Conservation (phyloP, 495 filamentous ascomycete genomes). For the Jackrogersella minutella region DNA sequence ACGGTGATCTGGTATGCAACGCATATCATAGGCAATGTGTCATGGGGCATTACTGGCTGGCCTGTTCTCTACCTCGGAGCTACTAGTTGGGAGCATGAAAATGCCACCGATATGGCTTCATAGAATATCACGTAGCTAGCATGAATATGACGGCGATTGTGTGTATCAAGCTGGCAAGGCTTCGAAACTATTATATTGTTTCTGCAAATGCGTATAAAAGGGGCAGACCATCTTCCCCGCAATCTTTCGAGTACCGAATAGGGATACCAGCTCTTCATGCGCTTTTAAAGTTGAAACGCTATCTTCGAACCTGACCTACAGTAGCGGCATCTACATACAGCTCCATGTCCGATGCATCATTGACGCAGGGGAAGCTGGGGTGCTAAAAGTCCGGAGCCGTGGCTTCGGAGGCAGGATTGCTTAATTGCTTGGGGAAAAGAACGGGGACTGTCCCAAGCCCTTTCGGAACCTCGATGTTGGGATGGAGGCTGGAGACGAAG, state of each 20-base stretch:
- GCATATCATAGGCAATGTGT: not conserved
- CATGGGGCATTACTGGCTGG: not conserved
- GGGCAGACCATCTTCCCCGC: conserved; percentile 1
- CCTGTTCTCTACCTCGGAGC: not conserved
- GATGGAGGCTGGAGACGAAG: conserved; percentile 3
- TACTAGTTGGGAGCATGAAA: not conserved
- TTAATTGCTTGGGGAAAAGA: conserved; percentile 1
- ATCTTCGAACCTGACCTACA: not conserved
- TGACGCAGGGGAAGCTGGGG: not conserved
- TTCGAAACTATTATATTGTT: conserved; percentile 16
- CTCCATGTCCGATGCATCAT: conserved; percentile 12
- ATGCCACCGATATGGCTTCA: not conserved
- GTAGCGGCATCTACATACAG: conserved; percentile 3
- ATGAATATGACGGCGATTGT: conserved; percentile 12
- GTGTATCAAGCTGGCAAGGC: conserved; percentile 15
- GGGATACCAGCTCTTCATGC: conserved; percentile 8
- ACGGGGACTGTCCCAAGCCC: not conserved
- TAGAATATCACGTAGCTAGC: not conserved
- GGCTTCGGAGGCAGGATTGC: conserved; percentile 17
- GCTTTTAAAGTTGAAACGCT: conserved; percentile 11
- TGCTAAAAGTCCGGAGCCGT: not conserved
- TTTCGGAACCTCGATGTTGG: too few relatives aligned
- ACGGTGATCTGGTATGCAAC: conserved; percentile 8
- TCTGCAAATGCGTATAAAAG: not conserved
- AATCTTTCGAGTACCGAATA: not conserved